Evolutionary conservation across 129 eudicot genomes (phyloP).

Genomic region (Flaveria bidentis): DNA sequence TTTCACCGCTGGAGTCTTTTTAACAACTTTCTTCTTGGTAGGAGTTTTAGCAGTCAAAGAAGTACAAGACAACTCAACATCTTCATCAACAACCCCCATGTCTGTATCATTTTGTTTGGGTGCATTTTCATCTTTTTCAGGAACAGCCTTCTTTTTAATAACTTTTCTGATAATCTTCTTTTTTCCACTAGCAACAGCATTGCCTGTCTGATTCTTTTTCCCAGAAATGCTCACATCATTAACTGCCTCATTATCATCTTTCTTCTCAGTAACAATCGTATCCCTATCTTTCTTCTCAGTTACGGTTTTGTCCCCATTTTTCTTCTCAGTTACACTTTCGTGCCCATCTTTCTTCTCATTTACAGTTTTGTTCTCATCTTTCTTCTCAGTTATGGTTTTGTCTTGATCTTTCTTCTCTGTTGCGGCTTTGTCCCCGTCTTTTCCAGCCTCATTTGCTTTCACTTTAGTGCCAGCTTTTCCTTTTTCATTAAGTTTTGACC

Average conservation of each 20-base stretch:
- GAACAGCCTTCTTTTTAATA: constrained; percentile 62
- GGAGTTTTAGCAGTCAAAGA: constrained; percentile 46
- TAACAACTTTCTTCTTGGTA: constrained; percentile 50
- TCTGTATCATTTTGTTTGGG: constrained; percentile 34
- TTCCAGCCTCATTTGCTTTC: constrained; percentile 39
- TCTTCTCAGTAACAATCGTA: neutral
- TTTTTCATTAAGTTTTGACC: constrained; percentile 34
- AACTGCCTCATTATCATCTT: constrained; percentile 25
- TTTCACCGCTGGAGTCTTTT: constrained; percentile 42
- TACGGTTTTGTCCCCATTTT: neutral
- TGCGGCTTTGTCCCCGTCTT: constrained; percentile 43
- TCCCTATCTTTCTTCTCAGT: neutral
- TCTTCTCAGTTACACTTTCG: neutral
- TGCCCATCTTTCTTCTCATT: constrained; percentile 39
- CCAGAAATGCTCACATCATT: constrained; percentile 39
- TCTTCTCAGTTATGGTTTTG: constrained; percentile 27
- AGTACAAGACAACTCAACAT: constrained; percentile 43
- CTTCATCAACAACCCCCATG: constrained; percentile 41
- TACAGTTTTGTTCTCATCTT: neutral
- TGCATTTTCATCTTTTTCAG: constrained; percentile 45
- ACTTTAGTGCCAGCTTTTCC: constrained; percentile 37
- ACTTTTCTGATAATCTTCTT: constrained; percentile 68
- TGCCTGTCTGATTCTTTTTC: constrained; percentile 42
- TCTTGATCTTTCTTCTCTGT: constrained; percentile 28
- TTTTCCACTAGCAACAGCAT: constrained; percentile 48